These are phyloP conservation scores for Yarrowia sp. DNA, from an alignment of 805 yeast genomes.

Conservation along the genomic window DNA sequence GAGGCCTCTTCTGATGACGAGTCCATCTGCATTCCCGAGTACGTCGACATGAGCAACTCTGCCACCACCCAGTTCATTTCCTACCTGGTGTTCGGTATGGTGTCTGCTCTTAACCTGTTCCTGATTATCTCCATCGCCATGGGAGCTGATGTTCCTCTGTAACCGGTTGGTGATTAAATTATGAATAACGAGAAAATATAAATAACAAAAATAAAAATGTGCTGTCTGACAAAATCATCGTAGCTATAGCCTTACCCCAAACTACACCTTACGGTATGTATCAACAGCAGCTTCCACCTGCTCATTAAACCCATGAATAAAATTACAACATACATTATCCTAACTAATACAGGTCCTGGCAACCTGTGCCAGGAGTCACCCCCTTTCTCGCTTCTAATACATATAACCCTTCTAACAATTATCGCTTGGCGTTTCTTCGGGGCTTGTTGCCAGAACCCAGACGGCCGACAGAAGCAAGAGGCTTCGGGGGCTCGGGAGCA, in stretches of 20 bases:
- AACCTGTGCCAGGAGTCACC: slow-evolving; percentile 17
- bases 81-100: slow-evolving; percentile 63
- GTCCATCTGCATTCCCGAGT: slow-evolving; percentile 37
- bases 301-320: too few relatives aligned
- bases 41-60: slow-evolving; percentile 71
- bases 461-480: slow-evolving; percentile 19
- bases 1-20: slow-evolving; percentile 22
- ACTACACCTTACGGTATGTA: too few relatives aligned
- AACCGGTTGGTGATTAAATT: slow-evolving; percentile 27
- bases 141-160: slow-evolving; percentile 55
- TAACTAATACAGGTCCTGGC: slow-evolving; percentile 24
- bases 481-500: slow-evolving; percentile 34
- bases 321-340: slow-evolving; percentile 25
- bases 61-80: slow-evolving; percentile 53
- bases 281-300: too few relatives aligned
- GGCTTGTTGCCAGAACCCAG: not conserved
- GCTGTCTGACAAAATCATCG: not conserved
- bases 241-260: too few relatives aligned
- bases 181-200: not conserved
- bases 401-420: not conserved
- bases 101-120: slow-evolving; percentile 69
- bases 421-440: slow-evolving; percentile 4
- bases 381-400: not conserved
- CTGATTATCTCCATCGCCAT: slow-evolving; percentile 52
- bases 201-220: not conserved